Evolutionary conservation across 345 rosid genomes (phyloP).

Genomic region (Rhizophora mangle): DNA sequence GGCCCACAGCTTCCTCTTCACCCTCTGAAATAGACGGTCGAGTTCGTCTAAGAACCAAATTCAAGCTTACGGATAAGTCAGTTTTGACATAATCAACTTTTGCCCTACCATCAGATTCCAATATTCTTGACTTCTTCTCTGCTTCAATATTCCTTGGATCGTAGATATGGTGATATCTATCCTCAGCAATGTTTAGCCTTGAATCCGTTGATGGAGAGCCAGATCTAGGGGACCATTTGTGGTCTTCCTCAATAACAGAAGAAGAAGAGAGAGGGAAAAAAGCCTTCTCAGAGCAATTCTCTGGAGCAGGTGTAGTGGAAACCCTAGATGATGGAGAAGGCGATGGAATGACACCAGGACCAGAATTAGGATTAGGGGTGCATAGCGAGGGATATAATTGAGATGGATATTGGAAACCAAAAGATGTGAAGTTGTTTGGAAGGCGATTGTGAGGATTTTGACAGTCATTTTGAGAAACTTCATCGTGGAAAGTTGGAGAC

Average conservation of each 20-base stretch:
- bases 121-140: constrained; percentile 35
- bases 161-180: constrained; percentile 20
- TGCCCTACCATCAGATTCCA: constrained; percentile 28
- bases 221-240: constrained; percentile 23
- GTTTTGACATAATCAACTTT: constrained; percentile 40
- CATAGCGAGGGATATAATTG: constrained; percentile 45
- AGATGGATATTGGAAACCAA: constrained; percentile 39
- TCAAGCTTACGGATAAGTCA: constrained; percentile 61
- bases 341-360: constrained; percentile 30
- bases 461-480: constrained; percentile 29
- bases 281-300: constrained; percentile 20
- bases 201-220: constrained; percentile 31
- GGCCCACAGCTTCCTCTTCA: constrained; percentile 29
- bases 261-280: constrained; percentile 34
- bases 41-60: constrained; percentile 46
- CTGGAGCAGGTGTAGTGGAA: constrained; percentile 34
- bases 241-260: constrained; percentile 26
- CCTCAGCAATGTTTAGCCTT: constrained; percentile 25
- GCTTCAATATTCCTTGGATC: constrained; percentile 28
- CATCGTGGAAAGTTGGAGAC: constrained; percentile 31
- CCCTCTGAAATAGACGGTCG: constrained; percentile 28
- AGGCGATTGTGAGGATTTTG: constrained; percentile 20
- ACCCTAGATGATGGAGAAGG: constrained; percentile 47
- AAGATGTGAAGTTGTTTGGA: constrained; percentile 30
- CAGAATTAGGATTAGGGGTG: constrained; percentile 64